A percentile compares a stretch with the other conserved stretches of the same genome.
phyloP scores from a whole-genome alignment of 129 eudicot genomes.

The Centrapalus pauciflorus region DNA sequence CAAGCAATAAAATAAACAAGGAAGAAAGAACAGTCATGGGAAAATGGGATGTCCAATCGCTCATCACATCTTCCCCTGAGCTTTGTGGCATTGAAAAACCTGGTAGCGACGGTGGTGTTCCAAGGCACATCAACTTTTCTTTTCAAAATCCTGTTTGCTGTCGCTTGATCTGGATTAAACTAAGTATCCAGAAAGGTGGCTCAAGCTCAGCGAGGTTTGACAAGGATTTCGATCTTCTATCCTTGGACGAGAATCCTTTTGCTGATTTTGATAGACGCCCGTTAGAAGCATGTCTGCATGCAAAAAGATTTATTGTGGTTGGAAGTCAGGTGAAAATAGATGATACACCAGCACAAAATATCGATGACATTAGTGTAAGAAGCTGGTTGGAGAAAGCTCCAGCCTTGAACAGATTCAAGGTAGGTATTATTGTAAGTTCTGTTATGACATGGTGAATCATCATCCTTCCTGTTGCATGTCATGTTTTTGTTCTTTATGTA shows the following conservation, averaged over 20 bases:
- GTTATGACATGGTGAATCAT: too few relatives aligned
- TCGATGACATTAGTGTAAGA: slow-evolving; percentile 52
- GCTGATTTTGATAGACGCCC: slow-evolving; percentile 44
- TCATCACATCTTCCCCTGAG: slow-evolving; percentile 66
- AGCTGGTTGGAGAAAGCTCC: slow-evolving; percentile 85
- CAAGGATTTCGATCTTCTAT: slow-evolving; percentile 57
- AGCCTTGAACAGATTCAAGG: slow-evolving; percentile 78
- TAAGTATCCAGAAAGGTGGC: slow-evolving; percentile 66
- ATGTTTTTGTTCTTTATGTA: neutral
- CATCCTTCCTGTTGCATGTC: neutral
- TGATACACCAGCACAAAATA: slow-evolving; percentile 42
- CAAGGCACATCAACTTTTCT: slow-evolving; percentile 72
- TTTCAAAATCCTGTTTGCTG: slow-evolving; percentile 68
- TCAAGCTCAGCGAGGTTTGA: slow-evolving; percentile 64
- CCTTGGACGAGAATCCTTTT: slow-evolving; percentile 88
- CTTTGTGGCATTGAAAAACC: slow-evolving; percentile 70
- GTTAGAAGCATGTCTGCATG: slow-evolving; percentile 71
- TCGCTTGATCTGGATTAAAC: slow-evolving; percentile 82
- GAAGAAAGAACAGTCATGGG: slow-evolving; percentile 82
- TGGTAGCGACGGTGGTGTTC: slow-evolving; percentile 29
- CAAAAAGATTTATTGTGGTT: slow-evolving; percentile 64
- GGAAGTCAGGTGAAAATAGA: slow-evolving; percentile 51
- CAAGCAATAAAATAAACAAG: slow-evolving; percentile 73
- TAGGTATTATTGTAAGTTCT: too few relatives aligned
- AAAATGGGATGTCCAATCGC: slow-evolving; percentile 78